These are phyloP conservation scores for Acer saccharum DNA, from an alignment of 345 rosid species.

Conservation along the genomic window DNA sequence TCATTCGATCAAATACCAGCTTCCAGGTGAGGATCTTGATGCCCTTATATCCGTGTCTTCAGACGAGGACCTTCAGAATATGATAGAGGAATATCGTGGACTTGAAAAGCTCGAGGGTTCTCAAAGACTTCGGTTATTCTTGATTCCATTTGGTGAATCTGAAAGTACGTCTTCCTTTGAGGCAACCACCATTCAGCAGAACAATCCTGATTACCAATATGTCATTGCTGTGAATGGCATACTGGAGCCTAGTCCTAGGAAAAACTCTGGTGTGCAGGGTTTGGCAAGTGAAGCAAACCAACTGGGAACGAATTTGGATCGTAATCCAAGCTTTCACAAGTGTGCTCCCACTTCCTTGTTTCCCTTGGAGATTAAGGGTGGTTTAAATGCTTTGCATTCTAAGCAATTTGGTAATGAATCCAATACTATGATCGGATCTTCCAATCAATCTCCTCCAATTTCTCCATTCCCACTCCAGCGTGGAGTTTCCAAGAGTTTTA, in stretches of 20 bases:
- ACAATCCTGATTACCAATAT: slow-evolving; percentile 45
- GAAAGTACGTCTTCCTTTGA: slow-evolving; percentile 42
- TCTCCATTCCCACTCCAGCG: slow-evolving; percentile 46
- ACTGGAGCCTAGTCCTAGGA: slow-evolving; percentile 39
- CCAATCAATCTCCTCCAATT: slow-evolving; percentile 44
- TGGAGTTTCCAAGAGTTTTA: slow-evolving; percentile 38
- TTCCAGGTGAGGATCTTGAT: slow-evolving; percentile 76
- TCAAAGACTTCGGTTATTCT: slow-evolving; percentile 57
- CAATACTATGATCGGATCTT: slow-evolving; percentile 33
- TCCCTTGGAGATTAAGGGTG: slow-evolving; percentile 39
- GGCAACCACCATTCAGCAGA: slow-evolving; percentile 37
- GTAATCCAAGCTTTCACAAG: no score
- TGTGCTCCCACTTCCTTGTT: slow-evolving; percentile 25
- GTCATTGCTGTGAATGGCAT: slow-evolving; percentile 50
- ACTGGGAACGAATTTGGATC: slow-evolving; percentile 29
- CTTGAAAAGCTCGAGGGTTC: slow-evolving; percentile 53
- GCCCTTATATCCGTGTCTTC: slow-evolving; percentile 67
- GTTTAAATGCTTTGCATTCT: slow-evolving; percentile 30
- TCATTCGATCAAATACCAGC: slow-evolving; percentile 68
- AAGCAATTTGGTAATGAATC: slow-evolving; percentile 34
- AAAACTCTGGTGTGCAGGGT: slow-evolving; percentile 29
- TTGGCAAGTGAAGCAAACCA: slow-evolving; percentile 43
- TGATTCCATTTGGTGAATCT: slow-evolving; percentile 58
- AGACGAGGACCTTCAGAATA: slow-evolving; percentile 66
- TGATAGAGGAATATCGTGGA: slow-evolving; percentile 66